Evolutionary conservation across 1,284 basidiomycete species (phyloP).

Genomic region (Ceratobasidium sp.): DNA sequence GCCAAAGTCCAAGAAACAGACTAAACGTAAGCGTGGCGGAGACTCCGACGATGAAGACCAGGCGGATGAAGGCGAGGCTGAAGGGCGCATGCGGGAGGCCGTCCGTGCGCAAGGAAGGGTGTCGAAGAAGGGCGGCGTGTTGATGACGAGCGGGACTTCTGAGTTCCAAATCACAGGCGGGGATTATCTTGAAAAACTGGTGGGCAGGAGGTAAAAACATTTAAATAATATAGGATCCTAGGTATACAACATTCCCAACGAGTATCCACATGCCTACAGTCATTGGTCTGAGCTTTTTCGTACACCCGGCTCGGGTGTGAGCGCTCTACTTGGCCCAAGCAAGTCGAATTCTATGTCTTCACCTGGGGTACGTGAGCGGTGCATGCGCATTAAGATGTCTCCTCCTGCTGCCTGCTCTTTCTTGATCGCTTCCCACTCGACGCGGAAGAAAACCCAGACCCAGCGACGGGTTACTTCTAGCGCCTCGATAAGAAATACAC

Average conservation of each 20-base stretch:
- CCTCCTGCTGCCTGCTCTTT: slow-evolving; percentile 52
- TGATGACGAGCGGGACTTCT: slow-evolving; percentile 77
- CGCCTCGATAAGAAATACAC: slow-evolving; percentile 92
- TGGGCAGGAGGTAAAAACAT: slow-evolving; percentile 46
- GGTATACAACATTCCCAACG: slow-evolving; percentile 34
- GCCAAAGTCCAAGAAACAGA: slow-evolving; percentile 31
- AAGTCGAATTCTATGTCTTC: slow-evolving; percentile 46
- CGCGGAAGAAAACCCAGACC: slow-evolving; percentile 96
- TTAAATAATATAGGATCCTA: slow-evolving; percentile 27
- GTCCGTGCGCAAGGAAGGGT: slow-evolving; percentile 88
- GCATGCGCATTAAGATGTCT: background rate
- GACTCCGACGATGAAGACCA: slow-evolving; percentile 60
- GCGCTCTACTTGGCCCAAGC: slow-evolving; percentile 31
- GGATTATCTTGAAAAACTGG: slow-evolving; percentile 76
- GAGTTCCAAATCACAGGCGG: slow-evolving; percentile 88
- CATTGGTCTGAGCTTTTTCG: slow-evolving; percentile 27
- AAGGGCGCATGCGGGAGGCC: slow-evolving; percentile 88
- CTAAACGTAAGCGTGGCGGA: slow-evolving; percentile 35
- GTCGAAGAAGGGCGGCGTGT: slow-evolving; percentile 82
- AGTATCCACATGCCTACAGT: slow-evolving; percentile 19
- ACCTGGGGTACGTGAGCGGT: slow-evolving; percentile 27
- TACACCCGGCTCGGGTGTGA: slow-evolving; percentile 36
- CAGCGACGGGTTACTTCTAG: slow-evolving; percentile 91
- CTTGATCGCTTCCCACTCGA: slow-evolving; percentile 94
- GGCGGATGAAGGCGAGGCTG: slow-evolving; percentile 70